Conservation (phyloP, 2,329 filamentous ascomycete species). For the Hortaea werneckii region DNA sequence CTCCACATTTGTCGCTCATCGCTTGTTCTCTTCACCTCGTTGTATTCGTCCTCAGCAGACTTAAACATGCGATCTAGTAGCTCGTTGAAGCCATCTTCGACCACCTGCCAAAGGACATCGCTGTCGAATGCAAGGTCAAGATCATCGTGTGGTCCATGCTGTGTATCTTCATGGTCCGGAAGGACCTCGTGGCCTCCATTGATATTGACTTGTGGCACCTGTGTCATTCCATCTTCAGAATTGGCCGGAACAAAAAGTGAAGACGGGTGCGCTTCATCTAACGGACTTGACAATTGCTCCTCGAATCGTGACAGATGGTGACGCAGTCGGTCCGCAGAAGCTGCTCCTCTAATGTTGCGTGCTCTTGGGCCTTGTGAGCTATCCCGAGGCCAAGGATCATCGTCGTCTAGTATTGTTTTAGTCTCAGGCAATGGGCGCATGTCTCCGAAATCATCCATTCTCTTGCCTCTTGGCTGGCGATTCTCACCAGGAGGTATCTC, state of each 20-base stretch:
- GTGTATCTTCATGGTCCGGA: too few relatives aligned
- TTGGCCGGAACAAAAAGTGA: background rate
- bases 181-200: too few relatives aligned
- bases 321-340: slow-evolving; percentile 10
- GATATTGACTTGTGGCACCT: too few relatives aligned
- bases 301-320: slow-evolving; percentile 18
- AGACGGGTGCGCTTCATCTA: background rate
- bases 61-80: slow-evolving; percentile 80
- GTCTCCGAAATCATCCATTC: slow-evolving; percentile 22
- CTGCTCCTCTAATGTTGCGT: background rate
- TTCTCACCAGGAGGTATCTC: slow-evolving; percentile 23
- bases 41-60: slow-evolving; percentile 62
- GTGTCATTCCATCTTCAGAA: background rate
- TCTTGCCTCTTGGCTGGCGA: slow-evolving; percentile 23
- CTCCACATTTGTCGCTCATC: slow-evolving; percentile 47
- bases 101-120: slow-evolving; percentile 23
- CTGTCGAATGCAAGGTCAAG: background rate
- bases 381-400: slow-evolving; percentile 29
- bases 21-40: slow-evolving; percentile 55
- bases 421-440: slow-evolving; percentile 27
- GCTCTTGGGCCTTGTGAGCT: slow-evolving; percentile 3
- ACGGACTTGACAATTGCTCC: slow-evolving; percentile 24
- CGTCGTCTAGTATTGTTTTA: slow-evolving; percentile 48
- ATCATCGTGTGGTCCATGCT: too few relatives aligned
- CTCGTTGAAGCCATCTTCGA: slow-evolving; percentile 88